Conservation (phyloP, 2,329 filamentous ascomycete genomes). For the Hypomyces rosellus region DNA sequence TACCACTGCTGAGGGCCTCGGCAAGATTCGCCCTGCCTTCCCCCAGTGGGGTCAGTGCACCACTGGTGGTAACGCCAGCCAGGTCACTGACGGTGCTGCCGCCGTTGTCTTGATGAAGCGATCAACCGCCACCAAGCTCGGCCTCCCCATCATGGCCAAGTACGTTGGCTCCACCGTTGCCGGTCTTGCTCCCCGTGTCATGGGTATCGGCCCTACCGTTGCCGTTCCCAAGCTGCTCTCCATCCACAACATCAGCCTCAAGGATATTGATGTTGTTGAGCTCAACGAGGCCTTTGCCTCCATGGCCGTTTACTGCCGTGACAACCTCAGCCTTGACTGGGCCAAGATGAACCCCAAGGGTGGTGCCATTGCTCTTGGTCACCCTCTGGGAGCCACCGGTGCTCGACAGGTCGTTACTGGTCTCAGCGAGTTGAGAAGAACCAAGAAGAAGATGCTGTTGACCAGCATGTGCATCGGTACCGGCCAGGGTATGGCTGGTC, state of each 20-base stretch:
- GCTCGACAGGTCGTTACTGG: conserved; percentile 82
- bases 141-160: conserved; percentile 89
- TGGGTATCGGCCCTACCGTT: conserved; percentile 82
- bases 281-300: conserved; percentile 97
- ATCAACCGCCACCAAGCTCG: conserved; percentile 76
- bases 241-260: conserved; percentile 69
- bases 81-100: conserved; percentile 91
- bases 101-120: conserved; percentile 92
- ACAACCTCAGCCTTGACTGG: conserved; percentile 63
- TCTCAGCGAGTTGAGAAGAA: conserved; percentile 73
- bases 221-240: conserved; percentile 76
- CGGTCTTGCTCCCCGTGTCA: conserved; percentile 86
- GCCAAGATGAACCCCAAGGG: conserved; percentile 76
- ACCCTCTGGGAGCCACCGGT: conserved; percentile 75
- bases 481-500: conserved; percentile 61
- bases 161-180: conserved; percentile 88
- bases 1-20: conserved; percentile 75
- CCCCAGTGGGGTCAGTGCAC: conserved; percentile 73
- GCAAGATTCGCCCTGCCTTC: conserved; percentile 87
- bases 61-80: conserved; percentile 87
- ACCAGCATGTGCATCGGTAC: conserved; percentile 84
- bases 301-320: conserved; percentile 91
- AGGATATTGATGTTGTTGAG: conserved; percentile 85
- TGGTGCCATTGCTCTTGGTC: conserved; percentile 76
- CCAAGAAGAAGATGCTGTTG: conserved; percentile 83